Evolutionary conservation across 2,329 filamentous ascomycete species (phyloP).

Genomic region (Aspergillus spinulosporus): DNA sequence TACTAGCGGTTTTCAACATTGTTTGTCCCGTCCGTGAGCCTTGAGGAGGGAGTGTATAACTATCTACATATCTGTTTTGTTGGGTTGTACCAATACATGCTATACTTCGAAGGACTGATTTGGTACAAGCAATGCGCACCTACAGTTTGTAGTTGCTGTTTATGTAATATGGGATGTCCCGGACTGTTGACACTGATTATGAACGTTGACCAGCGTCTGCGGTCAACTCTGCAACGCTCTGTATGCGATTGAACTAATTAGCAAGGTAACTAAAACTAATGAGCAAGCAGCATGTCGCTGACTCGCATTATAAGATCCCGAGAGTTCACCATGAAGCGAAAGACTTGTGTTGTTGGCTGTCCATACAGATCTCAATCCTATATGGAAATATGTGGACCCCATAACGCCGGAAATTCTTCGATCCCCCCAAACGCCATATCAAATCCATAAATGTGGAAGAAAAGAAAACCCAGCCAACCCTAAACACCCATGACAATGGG

Average conservation of each 20-base stretch:
- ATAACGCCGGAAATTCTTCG: not conserved
- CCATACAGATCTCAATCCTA: not conserved
- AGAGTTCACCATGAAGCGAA: too few relatives aligned
- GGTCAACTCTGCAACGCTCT: too few relatives aligned
- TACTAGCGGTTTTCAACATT: conserved; percentile 11
- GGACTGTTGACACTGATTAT: too few relatives aligned
- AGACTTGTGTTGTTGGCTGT: not conserved
- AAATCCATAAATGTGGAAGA: not conserved
- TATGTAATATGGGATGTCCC: not conserved
- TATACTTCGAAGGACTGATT: not conserved
- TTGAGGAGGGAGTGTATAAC: conserved; percentile 12
- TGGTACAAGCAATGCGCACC: not conserved
- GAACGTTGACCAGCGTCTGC: too few relatives aligned
- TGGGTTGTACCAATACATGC: conserved; percentile 8
- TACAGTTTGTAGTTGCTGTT: not conserved
- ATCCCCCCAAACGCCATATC: conserved; percentile 3
- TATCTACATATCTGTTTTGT: conserved; percentile 2
- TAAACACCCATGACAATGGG: not conserved
- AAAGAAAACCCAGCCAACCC: not conserved
- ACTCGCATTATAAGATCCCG: too few relatives aligned
- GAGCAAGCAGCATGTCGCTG: too few relatives aligned
- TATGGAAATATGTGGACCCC: not conserved
- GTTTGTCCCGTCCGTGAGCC: not conserved
- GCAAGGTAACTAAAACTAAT: too few relatives aligned
- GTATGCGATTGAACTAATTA: too few relatives aligned